Evolutionary conservation across 169 alveolate genomes (phyloP).

Genomic region (Eimeria necatrix): DNA sequence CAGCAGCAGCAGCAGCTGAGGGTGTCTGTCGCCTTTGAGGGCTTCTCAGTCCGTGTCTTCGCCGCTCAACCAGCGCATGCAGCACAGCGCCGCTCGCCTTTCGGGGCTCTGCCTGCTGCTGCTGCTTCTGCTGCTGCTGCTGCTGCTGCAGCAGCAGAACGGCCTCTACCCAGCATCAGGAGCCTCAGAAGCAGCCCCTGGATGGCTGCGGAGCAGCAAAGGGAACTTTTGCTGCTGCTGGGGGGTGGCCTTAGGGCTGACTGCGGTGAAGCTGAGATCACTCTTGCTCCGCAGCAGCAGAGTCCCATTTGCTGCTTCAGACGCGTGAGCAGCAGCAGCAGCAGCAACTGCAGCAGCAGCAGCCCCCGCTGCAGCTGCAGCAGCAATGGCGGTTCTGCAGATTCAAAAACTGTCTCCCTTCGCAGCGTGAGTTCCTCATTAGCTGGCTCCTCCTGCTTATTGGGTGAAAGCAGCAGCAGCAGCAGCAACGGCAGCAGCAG

Average conservation of each 20-base stretch:
- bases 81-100: constrained; percentile 18
- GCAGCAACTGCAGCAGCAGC: constrained; percentile 42
- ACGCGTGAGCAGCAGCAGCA: neutral
- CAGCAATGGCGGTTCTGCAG: neutral
- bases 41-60: neutral
- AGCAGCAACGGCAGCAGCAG: constrained; percentile 9
- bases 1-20: constrained; percentile 4
- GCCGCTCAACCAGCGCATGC: neutral
- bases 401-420: no score
- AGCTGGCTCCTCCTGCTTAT: no score
- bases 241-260: constrained; percentile 31
- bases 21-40: constrained; percentile 36
- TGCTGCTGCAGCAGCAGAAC: neutral
- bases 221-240: neutral
- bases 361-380: constrained; percentile 6
- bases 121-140: constrained; percentile 24
- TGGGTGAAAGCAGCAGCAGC: neutral
- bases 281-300: neutral
- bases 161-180: constrained; percentile 6
- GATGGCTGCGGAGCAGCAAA: neutral
- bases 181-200: constrained; percentile 18
- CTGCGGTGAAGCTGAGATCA: neutral
- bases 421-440: no score
- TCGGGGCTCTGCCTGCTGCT: constrained; percentile 9
- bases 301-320: neutral